Conservation (phyloP, 352 stramenopile species). For the Phytophthora kernoviae region DNA sequence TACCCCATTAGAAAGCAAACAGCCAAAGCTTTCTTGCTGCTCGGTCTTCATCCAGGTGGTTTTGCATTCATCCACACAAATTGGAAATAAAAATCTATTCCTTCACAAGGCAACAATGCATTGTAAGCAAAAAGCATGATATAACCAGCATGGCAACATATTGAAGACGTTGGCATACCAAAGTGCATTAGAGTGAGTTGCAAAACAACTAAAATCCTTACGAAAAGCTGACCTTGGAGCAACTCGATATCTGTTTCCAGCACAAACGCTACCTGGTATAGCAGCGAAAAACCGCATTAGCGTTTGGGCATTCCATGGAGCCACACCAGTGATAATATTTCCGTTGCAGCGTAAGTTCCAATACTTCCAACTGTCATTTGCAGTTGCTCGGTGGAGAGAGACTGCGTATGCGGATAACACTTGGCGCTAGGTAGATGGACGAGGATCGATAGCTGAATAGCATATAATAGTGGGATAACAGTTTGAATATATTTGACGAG, state of each 20-base stretch:
- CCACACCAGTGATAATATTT: slow-evolving; percentile 5
- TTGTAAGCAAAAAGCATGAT: not conserved
- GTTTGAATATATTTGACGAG: not conserved
- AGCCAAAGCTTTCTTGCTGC: too few species aligned
- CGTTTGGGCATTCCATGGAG: slow-evolving; percentile 2
- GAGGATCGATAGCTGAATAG: slow-evolving; percentile 10
- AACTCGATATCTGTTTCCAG: slow-evolving; percentile 1
- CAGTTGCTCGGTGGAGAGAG: slow-evolving; percentile 4
- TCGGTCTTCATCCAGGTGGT: slow-evolving; percentile 3
- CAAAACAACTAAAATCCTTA: not conserved
- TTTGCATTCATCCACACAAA: not conserved
- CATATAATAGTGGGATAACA: not conserved
- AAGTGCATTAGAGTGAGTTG: not conserved
- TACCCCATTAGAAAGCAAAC: too few species aligned
- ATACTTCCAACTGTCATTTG: slow-evolving; percentile 16
- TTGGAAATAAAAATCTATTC: not conserved
- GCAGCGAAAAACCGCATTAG: slow-evolving; percentile 4
- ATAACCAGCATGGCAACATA: not conserved
- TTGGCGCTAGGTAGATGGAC: slow-evolving; percentile 12
- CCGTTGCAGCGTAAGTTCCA: not conserved
- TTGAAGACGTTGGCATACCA: not conserved
- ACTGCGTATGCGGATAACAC: slow-evolving; percentile 18
- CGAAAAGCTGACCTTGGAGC: not conserved
- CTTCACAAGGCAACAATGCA: not conserved
- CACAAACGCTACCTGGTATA: slow-evolving; percentile 15